Base-by-base conservation (phyloP, 306 rosid species). In the Quercus robur region DNA sequence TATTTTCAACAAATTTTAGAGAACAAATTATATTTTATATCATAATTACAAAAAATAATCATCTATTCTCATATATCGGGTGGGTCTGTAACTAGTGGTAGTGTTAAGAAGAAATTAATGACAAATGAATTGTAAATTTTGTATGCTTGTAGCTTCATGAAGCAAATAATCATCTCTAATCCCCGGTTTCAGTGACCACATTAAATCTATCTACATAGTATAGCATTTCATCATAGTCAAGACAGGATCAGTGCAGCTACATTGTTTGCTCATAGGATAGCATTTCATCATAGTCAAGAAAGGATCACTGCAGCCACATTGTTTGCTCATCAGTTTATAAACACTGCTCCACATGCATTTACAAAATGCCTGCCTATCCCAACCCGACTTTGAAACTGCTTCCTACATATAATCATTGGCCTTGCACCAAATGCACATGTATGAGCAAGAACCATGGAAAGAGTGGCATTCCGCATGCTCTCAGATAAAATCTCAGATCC, bases 291-390 rank as follows among this genome's bases (percentile, higher is more conserved):
- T 12, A 5, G 54, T 56, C 67, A 70, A 52, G 33, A 52, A 44
- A 46, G 73, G 70, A 78, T 73, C 81, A 79, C 33, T 33, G 17
- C 31, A 70, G 41, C 52, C 72, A 68, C 78, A 71, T 77, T 3
- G 70, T 81, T 74, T 54, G 73, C 79, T 87, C 84, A 70, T 83
- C 82, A 90, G 70, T 62, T 82, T 77, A 91, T 87, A 49, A 88
- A 80, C 85, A 90, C 85, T 84, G 81, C 67, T 81, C 80, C 83
- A 74, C 93, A 84, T 76, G 88, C 70, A 56, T 85, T 81, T 81
- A 81, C 82, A 75, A 58, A 79, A 56, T 88, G 90, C 84, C 86
- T 79, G 66, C 73, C 77, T 56, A 73, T 67, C 71, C 86, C 82
- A 75, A 86, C 54, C 81, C 75, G 86, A 78, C 82, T 81, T 38